Evolutionary conservation across 2,329 filamentous ascomycete genomes (phyloP), one percentile per base, ranked within the genome.

Genomic region (Mariannaea sp.): DNA sequence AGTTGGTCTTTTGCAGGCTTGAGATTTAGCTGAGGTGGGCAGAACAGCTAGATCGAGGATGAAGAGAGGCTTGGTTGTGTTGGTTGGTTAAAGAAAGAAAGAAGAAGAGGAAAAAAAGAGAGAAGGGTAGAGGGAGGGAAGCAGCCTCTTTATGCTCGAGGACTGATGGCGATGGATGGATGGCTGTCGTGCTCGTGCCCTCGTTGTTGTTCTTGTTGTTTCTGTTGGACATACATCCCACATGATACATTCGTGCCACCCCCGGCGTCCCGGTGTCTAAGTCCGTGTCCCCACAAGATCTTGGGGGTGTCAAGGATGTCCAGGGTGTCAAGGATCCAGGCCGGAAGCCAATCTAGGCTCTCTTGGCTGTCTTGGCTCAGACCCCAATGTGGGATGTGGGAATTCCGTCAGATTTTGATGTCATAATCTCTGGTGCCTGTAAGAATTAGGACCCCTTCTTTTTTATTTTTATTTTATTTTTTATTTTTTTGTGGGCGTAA

Each of bases 141-240:
- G 42, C 57, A 48, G 58, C 52, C 64, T 66, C 62, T 66, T 66
- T 68, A 68, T 68, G 65, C 61, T 62, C 53, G 33, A 38, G 44
- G 30, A 41, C 57, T 41, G 29, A 45, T 47, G 45, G 40, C 44
- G 41, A 53, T 43, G n/a, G n/a, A n/a, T n/a, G n/a, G n/a, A n/a
- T n/a, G n/a, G n/a, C n/a, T n/a, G n/a, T n/a, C n/a, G n/a, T n/a
- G n/a, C 40, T 33, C 26, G 40, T 10, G 30, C 43, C 43, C 41
- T 24, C 53, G 49, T 36, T 49, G 52, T 51, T 51, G 53, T n/a
- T 39, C n/a, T 45, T 40, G 53, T 49, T 35, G 49, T 53, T 39
- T 39, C 32, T 17, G 29, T 43, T 40, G 32, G 36, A 45, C 44
- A 12, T 47, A 30, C 57, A 44, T 59, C 42, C 42, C 56, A 55